These are phyloP conservation scores for Zelopaecilomyces penicillatus DNA, from an alignment of 2,329 filamentous ascomycete genomes.

Conservation along the genomic window DNA sequence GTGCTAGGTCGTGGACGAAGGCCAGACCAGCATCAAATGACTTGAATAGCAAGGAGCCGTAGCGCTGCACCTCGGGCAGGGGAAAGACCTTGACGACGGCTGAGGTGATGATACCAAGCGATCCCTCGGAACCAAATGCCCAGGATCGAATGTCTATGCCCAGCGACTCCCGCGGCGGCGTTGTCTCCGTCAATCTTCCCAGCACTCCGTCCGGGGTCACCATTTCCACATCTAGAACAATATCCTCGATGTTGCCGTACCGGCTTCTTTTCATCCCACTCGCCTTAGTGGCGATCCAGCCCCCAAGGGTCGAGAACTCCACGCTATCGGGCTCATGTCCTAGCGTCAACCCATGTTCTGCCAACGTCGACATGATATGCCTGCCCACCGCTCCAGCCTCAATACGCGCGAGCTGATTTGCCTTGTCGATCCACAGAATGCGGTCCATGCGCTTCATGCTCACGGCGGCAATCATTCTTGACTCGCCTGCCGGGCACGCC, in stretches of 20 bases:
- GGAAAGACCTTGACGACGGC: not conserved
- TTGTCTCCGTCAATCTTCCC: not conserved
- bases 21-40: conserved; percentile 1
- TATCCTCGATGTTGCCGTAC: conserved; percentile 5
- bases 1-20: conserved; percentile 3
- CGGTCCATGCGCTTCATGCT: not conserved
- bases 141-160: not conserved
- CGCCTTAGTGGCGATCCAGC: conserved; percentile 4
- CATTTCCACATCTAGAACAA: conserved; percentile 1
- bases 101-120: not conserved
- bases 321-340: conserved; percentile 4
- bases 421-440: conserved; percentile 1
- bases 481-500: not conserved
- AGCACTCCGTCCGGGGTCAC: conserved; percentile 1
- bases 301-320: conserved; percentile 4
- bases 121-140: conserved; percentile 3
- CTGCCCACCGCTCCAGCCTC: conserved; percentile 4
- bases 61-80: not conserved
- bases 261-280: conserved; percentile 4
- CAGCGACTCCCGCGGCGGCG: not conserved
- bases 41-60: not conserved
- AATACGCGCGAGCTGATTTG: not conserved
- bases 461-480: not conserved
- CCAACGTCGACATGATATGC: conserved; percentile 1
- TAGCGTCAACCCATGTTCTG: conserved; percentile 1